Evolutionary conservation across 345 rosid species (phyloP).

Genomic region (Melastoma malabathricum): DNA sequence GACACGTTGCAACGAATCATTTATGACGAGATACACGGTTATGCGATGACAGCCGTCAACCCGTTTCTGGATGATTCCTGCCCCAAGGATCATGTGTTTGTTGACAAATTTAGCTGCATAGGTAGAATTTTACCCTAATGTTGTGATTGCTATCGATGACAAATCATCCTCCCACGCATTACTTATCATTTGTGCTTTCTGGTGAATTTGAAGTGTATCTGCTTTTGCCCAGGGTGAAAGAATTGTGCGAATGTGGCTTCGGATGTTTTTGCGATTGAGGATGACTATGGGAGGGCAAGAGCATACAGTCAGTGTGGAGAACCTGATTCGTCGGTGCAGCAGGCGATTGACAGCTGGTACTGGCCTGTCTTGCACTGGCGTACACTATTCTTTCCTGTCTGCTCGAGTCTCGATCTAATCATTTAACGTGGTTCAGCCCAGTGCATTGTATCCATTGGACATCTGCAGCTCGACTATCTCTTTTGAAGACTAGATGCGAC

Average conservation of each 20-base stretch:
- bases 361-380: not conserved
- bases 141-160: not conserved
- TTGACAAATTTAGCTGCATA: constrained; percentile 94
- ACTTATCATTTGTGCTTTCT: constrained; percentile 1
- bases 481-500: constrained; percentile 95
- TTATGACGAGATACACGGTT: constrained; percentile 95
- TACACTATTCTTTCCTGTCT: too few species aligned
- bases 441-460: constrained; percentile 96
- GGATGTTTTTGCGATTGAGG: constrained; percentile 70
- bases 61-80: constrained; percentile 73
- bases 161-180: not conserved
- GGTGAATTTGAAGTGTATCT: not conserved
- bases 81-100: constrained; percentile 62
- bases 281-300: constrained; percentile 92
- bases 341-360: constrained; percentile 91
- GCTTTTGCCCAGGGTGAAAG: constrained; percentile 57
- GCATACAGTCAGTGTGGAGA: constrained; percentile 60
- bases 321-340: constrained; percentile 40
- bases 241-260: constrained; percentile 78
- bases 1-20: constrained; percentile 92
- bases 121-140: constrained; percentile 25
- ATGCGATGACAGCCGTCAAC: constrained; percentile 61
- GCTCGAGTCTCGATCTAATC: not conserved
- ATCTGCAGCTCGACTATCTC: constrained; percentile 79
- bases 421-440: constrained; percentile 42